Conservation (phyloP, 2,329 filamentous ascomycete genomes). For the Cryphonectria japonica region DNA sequence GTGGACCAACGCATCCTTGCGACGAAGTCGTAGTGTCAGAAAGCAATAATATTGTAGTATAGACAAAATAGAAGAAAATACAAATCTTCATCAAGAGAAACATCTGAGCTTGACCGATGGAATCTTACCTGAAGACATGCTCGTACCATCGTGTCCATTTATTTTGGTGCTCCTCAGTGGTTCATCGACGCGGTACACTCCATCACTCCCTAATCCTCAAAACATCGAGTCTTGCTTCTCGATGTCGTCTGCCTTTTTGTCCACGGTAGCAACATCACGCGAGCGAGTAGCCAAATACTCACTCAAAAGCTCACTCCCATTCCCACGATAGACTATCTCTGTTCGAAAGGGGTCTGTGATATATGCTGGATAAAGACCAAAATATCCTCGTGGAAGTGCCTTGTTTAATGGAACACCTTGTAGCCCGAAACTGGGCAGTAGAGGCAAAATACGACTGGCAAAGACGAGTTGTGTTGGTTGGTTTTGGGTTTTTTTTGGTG, state of each 20-base stretch:
- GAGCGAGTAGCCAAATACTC: neutral
- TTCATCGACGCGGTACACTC: neutral
- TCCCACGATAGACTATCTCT: neutral
- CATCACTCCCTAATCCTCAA: neutral
- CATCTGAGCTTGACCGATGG: neutral
- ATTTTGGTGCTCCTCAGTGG: neutral
- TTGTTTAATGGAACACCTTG: neutral
- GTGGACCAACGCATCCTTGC: neutral
- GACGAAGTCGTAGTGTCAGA: neutral
- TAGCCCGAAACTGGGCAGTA: neutral
- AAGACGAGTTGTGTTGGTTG: neutral
- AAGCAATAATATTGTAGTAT: neutral
- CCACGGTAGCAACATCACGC: neutral
- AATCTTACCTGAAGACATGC: neutral
- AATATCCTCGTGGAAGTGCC: neutral
- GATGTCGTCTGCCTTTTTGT: neutral
- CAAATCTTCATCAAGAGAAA: neutral
- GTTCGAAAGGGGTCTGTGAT: neutral
- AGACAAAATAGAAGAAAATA: neutral
- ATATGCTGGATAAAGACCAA: neutral
- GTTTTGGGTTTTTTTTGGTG: no score
- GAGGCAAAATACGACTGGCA: neutral
- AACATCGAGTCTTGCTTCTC: neutral
- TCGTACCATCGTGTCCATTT: neutral
- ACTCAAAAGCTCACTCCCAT: neutral